Evolutionary conservation across 1,284 basidiomycete species (phyloP), one percentile per base, ranked within the genome.

Genomic region (Sporisorium reilianum): DNA sequence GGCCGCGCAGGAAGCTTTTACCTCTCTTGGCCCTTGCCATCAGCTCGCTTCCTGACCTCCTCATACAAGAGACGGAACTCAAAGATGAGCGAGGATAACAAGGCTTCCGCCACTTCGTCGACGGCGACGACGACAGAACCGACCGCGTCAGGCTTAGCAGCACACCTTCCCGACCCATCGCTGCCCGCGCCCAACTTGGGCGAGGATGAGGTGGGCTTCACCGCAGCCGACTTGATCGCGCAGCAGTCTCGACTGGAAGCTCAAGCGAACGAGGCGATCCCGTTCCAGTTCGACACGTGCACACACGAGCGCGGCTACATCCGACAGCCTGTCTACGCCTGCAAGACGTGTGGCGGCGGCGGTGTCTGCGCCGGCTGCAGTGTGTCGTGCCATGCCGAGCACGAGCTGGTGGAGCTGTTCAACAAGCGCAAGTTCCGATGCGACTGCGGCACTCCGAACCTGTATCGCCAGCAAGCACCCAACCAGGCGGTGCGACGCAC

Each of bases 331-430:
- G 69, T 86, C 23, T 86, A 78, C 48, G 80, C 84, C 22, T 86
- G 83, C 65, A 67, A 70, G 51, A 81, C 79, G 5, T 84, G 83
- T 26, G 80, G 83, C 23, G 66, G 83, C 14, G 77, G 79, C n/a
- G 85, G 85, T 8, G 84, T 86, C n/a, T 86, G 86, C 58, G 82
- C 82, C 0, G 84, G 78, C 2, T 86, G 86, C 69, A 84, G 82
- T 32, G 77, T 86, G 14, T 76, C 82, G 2, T 86, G 86, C 54
- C 86, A 86, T 64, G 80, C 77, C 20, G 80, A 81, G 3, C 83
- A 84, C 46, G 79, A 84, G n/a, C 77, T 84, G 23, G 78, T 84
- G 5, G 83, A 84, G 55, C 79, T 84, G 6, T 84, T 84, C 63
- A 80, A 84, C 65, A 80, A 80, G 66, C 77, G 82, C 54, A 55